Base-by-base conservation (phyloP, 73 alveolate species). In the Effrenium voratum region DNA sequence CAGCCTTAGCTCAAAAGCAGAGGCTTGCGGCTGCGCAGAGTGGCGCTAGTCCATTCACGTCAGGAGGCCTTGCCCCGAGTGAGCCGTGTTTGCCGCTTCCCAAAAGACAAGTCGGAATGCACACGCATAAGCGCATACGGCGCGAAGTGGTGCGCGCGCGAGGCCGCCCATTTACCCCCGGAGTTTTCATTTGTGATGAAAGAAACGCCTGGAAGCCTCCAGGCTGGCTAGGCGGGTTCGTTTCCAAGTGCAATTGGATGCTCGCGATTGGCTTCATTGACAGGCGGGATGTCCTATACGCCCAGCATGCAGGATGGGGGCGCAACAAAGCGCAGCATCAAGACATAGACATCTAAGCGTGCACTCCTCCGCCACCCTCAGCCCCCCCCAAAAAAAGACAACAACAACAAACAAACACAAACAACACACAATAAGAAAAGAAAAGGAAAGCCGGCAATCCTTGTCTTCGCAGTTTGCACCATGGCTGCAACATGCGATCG, bases 111-210 rank as follows among this genome's bases (percentile, higher is more conserved):
- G 28, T 22, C n/a, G 72, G n/a, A 57, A 22, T 57, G 72, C 16
- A 57, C 72, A 57, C 6, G 0, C 28, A n/a, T n/a, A n/a, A n/a
- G 26, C 63, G 8, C 63, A 52, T 8, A 52, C 19, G 26, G 63
- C 8, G 63, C 26, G 63, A 52, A 19, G 63, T 52, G 63, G 19
- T 19, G 19, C 63, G 83, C 49, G 5, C 16, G 60, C 52, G 22
- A 88, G 96, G 96, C 46, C 96, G 96, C 40, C 52, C 66, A 38
- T 88, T 63, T 55, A 85, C 63, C 75, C 96, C 96, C 22, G 96
- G 96, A 8, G 96, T 88, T 41, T 88, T 88, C 45, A 73, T 88
- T 44, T 88, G 96, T 30, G 96, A 88, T 55, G 96, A 88, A 73
- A 88, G 96, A 88, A 66, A 85, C 72, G 96, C 86, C n/a, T 75